A percentile compares a stretch with the other conserved stretches of the same genome.
These are phyloP conservation scores for Nemania sp. DNA, from an alignment of 2,329 filamentous ascomycete genomes.

Conservation along the genomic window DNA sequence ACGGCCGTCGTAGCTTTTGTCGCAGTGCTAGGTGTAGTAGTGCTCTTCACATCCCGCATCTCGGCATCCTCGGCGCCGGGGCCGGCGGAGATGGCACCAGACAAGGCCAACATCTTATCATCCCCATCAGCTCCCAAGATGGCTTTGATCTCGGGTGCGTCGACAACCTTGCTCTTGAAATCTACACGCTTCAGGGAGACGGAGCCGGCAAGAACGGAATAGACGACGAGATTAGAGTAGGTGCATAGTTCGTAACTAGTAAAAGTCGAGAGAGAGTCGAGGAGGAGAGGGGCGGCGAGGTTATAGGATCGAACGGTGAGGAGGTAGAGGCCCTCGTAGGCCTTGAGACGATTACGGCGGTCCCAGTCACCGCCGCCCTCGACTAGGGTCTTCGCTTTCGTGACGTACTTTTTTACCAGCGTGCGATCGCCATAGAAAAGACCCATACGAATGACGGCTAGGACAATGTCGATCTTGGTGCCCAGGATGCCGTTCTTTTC, in stretches of 20 bases:
- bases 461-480: conserved; percentile 95
- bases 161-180: conserved; percentile 99
- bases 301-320: conserved; percentile 93
- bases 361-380: conserved; percentile 99
- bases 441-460: conserved; percentile 94
- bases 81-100: conserved; percentile 83
- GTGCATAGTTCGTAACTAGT: conserved; percentile 98
- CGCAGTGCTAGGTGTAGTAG: conserved; percentile 63
- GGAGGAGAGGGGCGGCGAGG: conserved; percentile 88
- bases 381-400: conserved; percentile 88
- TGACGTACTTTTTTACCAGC: conserved; percentile 92
- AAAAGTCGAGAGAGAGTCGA: conserved; percentile 97
- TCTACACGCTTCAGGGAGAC: conserved; percentile 96
- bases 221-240: conserved; percentile 94
- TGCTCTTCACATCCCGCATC: conserved; percentile 72
- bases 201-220: conserved; percentile 93
- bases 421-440: conserved; percentile 96
- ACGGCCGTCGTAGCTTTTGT: conserved; percentile 73
- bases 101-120: conserved; percentile 86
- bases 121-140: conserved; percentile 86
- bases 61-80: conserved; percentile 81
- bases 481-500: conserved; percentile 98
- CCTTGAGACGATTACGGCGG: conserved; percentile 96
- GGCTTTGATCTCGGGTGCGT: conserved; percentile 97
- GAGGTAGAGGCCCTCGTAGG: conserved; percentile 94